These are phyloP conservation scores for Jamesozyma lodderae DNA, from an alignment of 805 yeast genomes.

Conservation along the genomic window DNA sequence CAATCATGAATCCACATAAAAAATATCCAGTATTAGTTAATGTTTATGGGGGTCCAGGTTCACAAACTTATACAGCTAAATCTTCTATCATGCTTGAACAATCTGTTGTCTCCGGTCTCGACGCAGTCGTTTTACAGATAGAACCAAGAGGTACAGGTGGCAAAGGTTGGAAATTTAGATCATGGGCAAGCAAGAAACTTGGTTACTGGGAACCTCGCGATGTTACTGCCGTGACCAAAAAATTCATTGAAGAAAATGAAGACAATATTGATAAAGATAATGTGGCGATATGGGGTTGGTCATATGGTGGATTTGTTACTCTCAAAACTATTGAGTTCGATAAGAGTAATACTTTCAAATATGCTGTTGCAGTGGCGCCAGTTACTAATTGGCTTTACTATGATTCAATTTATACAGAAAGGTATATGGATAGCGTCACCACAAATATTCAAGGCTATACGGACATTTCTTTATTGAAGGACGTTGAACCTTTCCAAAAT, in stretches of 20 bases:
- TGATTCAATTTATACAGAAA: conserved; percentile 72
- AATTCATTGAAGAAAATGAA: conserved; percentile 37
- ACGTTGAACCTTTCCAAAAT: conserved; percentile 36
- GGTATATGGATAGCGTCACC: conserved; percentile 55
- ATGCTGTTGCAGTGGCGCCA: conserved; percentile 78
- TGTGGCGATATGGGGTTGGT: conserved; percentile 82
- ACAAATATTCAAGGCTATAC: conserved; percentile 43
- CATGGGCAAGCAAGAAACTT: conserved; percentile 46
- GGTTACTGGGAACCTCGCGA: conserved; percentile 79
- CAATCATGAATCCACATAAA: conserved; percentile 37
- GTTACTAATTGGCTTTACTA: conserved; percentile 72
- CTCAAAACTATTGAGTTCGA: conserved; percentile 67
- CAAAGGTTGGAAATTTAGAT: conserved; percentile 56
- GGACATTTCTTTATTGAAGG: conserved; percentile 36
- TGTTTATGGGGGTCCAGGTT: conserved; percentile 79
- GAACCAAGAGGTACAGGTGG: conserved; percentile 85
- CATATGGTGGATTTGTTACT: conserved; percentile 75
- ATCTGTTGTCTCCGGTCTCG: conserved; percentile 44
- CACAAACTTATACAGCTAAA: conserved; percentile 43
- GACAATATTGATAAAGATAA: conserved; percentile 41
- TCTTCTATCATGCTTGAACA: conserved; percentile 50
- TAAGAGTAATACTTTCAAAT: conserved; percentile 51
- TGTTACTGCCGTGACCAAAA: conserved; percentile 41
- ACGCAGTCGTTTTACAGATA: conserved; percentile 53
- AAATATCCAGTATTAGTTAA: conserved; percentile 59